Evolutionary conservation across 148 eudicot species (phyloP).

Genomic region (Talinum fruticosum): DNA sequence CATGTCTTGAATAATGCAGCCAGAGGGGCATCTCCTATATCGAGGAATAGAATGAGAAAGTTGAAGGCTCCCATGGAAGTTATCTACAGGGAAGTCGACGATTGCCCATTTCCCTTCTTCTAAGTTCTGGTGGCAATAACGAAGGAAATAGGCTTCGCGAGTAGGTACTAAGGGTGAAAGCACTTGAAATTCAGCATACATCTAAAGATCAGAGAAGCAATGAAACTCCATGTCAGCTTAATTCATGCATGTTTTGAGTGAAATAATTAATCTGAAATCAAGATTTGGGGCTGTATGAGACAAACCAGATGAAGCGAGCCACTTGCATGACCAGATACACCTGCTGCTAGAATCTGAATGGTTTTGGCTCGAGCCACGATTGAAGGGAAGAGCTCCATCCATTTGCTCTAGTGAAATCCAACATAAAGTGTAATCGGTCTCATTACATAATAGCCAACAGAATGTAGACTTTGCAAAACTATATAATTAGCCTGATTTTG

Average conservation of each 20-base stretch:
- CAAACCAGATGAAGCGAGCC: conserved; percentile 91
- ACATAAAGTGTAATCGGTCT: neutral
- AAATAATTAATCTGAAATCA: neutral
- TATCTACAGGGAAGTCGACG: conserved; percentile 87
- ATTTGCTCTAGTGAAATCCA: conserved; percentile 50
- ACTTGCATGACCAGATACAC: conserved; percentile 60
- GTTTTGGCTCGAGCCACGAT: conserved; percentile 78
- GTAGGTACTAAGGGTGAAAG: conserved; percentile 85
- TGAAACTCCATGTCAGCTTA: neutral
- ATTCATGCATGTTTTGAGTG: neutral
- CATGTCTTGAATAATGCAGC: conserved; percentile 95
- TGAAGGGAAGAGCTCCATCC: conserved; percentile 89
- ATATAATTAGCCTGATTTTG: neutral
- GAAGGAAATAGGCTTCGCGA: conserved; percentile 74
- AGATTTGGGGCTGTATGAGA: neutral
- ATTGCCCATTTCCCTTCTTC: conserved; percentile 88
- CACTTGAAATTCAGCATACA: conserved; percentile 82
- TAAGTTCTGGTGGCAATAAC: conserved; percentile 74
- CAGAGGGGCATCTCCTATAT: conserved; percentile 81
- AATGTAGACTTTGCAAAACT: neutral
- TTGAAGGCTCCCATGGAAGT: conserved; percentile 42
- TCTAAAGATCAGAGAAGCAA: conserved; percentile 34
- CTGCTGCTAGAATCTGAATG: conserved; percentile 63
- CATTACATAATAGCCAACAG: neutral
- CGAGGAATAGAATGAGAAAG: conserved; percentile 40